A percentile compares a stretch with the other conserved stretches of the same genome.
Conservation (phyloP, 2,329 filamentous ascomycete genomes). For the Dactylellina haptotyla region DNA sequence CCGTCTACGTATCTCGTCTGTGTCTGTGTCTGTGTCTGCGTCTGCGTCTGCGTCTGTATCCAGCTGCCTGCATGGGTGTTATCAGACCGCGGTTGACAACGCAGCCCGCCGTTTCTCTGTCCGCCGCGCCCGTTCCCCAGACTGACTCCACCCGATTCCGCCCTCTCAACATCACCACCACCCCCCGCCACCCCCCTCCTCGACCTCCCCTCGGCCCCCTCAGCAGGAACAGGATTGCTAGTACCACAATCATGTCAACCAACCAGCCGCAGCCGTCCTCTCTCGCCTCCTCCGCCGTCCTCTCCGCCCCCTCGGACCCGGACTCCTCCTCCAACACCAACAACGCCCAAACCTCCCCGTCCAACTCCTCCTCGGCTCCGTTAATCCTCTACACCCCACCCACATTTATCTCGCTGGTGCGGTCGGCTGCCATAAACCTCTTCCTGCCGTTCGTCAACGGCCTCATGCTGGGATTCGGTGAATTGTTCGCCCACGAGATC, state of each 20-base stretch:
- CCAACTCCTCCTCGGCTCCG: slow-evolving; percentile 68
- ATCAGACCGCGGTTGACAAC: too few species aligned
- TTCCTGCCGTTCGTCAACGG: slow-evolving; percentile 95
- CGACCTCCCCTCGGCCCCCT: slow-evolving; percentile 8
- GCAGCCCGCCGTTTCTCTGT: too few species aligned
- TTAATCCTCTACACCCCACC: slow-evolving; percentile 89
- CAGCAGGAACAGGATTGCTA: slow-evolving; percentile 12
- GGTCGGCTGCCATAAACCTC: slow-evolving; percentile 95
- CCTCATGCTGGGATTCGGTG: slow-evolving; percentile 97
- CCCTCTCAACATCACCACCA: too few species aligned
- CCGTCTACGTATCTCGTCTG: too few species aligned
- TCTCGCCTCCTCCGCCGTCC: slow-evolving; percentile 51
- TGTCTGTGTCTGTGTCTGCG: too few species aligned
- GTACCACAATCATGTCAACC: too few species aligned
- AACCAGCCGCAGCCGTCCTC: slow-evolving; percentile 44
- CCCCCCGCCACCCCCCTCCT: slow-evolving; percentile 6
- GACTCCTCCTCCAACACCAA: slow-evolving; percentile 28
- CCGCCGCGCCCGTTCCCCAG: too few species aligned
- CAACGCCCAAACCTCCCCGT: slow-evolving; percentile 58
- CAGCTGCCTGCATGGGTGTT: too few species aligned
- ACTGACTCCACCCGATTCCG: too few species aligned
- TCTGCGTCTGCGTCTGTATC: too few species aligned
- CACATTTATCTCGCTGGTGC: slow-evolving; percentile 83
- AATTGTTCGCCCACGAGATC: slow-evolving; percentile 94
- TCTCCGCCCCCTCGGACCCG: slow-evolving; percentile 34